Evolutionary conservation across 2,329 filamentous ascomycete genomes (phyloP), one percentile per base, ranked within the genome.

Genomic region (Phialophora chinensis): DNA sequence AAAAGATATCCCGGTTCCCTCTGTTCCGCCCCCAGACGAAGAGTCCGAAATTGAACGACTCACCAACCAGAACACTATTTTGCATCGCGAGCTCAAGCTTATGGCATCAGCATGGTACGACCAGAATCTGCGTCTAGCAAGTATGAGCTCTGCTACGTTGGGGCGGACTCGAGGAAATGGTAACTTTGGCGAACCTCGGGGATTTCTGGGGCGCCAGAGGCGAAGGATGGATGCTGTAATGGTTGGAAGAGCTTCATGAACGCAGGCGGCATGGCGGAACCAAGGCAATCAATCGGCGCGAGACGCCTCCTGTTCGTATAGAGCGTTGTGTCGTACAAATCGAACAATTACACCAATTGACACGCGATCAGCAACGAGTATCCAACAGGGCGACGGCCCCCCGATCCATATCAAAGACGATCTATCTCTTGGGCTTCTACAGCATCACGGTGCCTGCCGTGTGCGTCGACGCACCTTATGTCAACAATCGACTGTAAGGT

Each of bases 51-150:
- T 70, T 20, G 70, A 73, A 23, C 61, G 55, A 35, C 69, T 69
- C 27, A 62, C 38, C 12, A 62, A 47, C 29, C 61, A 69, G 50
- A 73, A 72, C 47, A 66, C 50, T 4, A 70, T 71, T 44, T 67
- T 74, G 12, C 66, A 69, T 31, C 79, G 80, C 38, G 81, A 83
- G 69, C 76, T 83, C 31, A 74, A 75, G 49, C 77, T 83, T 50
- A 78, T 83, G 61, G 79, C 77, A 63, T 81, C 80, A 6, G 80
- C 81, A 10, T 83, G 81, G 81, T 81, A 80, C 67, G 78, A 82
- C 59, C 76, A 82, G 54, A 80, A 82, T 63, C 77, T 78, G 61
- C 78, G 80, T 25, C 74, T 81, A 62, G 79, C 81, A 60, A 81
- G 78, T 63, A 78, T 77, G 69, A 82, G 80, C 69, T 75, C 79